Evolutionary conservation across 768 basidiomycete species (phyloP), one percentile per base, ranked within the genome.

Genomic region (Lactarius evosmus): DNA sequence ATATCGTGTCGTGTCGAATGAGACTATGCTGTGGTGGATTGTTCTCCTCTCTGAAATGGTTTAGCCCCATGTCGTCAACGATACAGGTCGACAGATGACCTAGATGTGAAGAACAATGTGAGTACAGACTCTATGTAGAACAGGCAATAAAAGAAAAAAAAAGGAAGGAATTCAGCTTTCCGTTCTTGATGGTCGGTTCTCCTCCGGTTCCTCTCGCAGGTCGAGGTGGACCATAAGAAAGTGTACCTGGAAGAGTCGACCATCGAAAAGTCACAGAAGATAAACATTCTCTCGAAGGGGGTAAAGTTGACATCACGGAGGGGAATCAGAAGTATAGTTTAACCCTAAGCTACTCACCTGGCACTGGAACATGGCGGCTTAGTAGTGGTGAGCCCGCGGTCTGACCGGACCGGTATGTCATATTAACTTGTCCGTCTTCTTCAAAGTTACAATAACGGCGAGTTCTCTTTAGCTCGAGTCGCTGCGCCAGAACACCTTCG

Each of bases 201-300:
- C 53, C 9, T 32, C n/a, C 58, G 58, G 63, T 60, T 64, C 58
- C 58, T 62, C 55, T 57, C 61, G 29, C 36, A n/a, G n/a, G n/a
- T n/a, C n/a, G n/a, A n/a, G n/a, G 36, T 36, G 53, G n/a, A 34
- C 41, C 25, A n/a, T 25, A 49, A 14, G 51, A 53, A 22, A 64
- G 58, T 30, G 27, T 56, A 60, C 63, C 62, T 33, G 63, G 34
- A 60, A 44, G 58, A 50, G 63, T 38, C 29, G 32, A 52, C 58
- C 63, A 64, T 38, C 44, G 30, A 16, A 56, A 40, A 29, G 22
- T 64, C 63, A 64, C 29, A 4, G 46, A 64, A 54, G 33, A 54
- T n/a, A 49, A 49, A 29, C 49, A 34, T 60, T 25, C 46, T 60
- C 53, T 56, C 58, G 29, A 19, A 29, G 17, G 3, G 16, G 33